Base-by-base conservation (phyloP, 2,329 filamentous ascomycete species). In the Ceratocystis colombiana region DNA sequence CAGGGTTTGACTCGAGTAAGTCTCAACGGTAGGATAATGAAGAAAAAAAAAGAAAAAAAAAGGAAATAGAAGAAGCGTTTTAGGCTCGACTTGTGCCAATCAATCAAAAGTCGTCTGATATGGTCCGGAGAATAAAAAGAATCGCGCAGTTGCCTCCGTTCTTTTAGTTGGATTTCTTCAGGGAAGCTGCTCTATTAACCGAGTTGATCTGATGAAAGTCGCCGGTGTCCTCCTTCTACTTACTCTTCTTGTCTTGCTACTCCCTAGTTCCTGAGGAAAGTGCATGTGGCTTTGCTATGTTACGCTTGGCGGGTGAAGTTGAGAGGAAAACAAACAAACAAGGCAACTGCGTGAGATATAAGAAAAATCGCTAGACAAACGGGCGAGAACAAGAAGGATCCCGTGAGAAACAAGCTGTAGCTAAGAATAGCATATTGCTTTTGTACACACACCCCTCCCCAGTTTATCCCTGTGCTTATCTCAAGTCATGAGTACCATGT, bases 341-440 rank as follows among this genome's bases (percentile, higher is more conserved):
- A 57, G 53, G 53, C 30, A 57, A 57, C 30, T 57, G 53, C 53
- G 53, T 30, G 53, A 57, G 46, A 57, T 12, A 17, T 28, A 10
- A 4, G 15, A 28, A 28, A 28, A 57, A 15, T 33, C 17, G 53
- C 53, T 57, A 57, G 53, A 33, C 22, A 57, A 57, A 57, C 53
- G 12, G 53, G 25, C 53, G 53, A 30, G 53, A 30, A 28, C 22
- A 33, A 28, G 22, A 57, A 57, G 53, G 53, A 57, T 57, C 25
- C 22, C 22, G 53, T 28, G 22, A 57, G 53, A 57, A 57, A 57
- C 53, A 33, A 57, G 53, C 25, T 57, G 53, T 33, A 57, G 2
- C 53, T 57, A 57, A 57, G 25, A 57, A 57, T 57, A 57, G 53
- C 20, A 57, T 57, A 12, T 33, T 15, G 30, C 10, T 30, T 57